Conservation (phyloP, 2,329 filamentous ascomycete genomes). For the Scedosporium aurantiacum region DNA sequence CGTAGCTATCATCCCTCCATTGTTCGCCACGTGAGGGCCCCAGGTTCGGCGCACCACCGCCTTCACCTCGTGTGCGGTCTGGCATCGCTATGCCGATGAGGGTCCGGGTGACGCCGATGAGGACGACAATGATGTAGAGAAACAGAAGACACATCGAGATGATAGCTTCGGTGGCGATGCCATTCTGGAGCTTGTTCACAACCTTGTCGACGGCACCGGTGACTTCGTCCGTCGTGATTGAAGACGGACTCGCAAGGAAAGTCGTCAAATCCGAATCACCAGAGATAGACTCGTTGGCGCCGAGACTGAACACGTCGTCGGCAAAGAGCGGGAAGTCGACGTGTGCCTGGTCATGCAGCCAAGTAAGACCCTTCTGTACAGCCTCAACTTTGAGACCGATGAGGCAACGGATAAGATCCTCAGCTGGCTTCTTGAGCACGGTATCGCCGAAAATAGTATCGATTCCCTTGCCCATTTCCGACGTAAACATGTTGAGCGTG, state of each 20-base stretch:
- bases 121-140: conserved; percentile 65
- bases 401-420: conserved; percentile 75
- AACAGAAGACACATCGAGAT: conserved; percentile 66
- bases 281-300: conserved; percentile 51
- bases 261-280: conserved; percentile 50
- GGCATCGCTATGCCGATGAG: conserved; percentile 47
- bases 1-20: not conserved
- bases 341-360: conserved; percentile 80
- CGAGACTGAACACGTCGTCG: conserved; percentile 73
- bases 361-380: conserved; percentile 82
- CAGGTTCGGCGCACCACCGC: not conserved
- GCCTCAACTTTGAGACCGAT: conserved; percentile 75
- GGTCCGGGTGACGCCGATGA: conserved; percentile 62
- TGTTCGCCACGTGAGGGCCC: not conserved
- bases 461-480: conserved; percentile 63
- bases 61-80: conserved; percentile 42
- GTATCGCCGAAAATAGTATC: conserved; percentile 74
- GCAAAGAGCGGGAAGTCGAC: conserved; percentile 68
- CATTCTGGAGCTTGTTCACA: conserved; percentile 52
- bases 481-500: conserved; percentile 73
- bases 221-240: conserved; percentile 69
- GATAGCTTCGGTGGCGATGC: conserved; percentile 65
- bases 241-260: conserved; percentile 69
- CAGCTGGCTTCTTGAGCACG: conserved; percentile 64
- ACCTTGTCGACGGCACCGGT: conserved; percentile 64